These are phyloP conservation scores for Ascochyta lentis DNA, from an alignment of 2,329 filamentous ascomycete genomes.

Conservation along the genomic window DNA sequence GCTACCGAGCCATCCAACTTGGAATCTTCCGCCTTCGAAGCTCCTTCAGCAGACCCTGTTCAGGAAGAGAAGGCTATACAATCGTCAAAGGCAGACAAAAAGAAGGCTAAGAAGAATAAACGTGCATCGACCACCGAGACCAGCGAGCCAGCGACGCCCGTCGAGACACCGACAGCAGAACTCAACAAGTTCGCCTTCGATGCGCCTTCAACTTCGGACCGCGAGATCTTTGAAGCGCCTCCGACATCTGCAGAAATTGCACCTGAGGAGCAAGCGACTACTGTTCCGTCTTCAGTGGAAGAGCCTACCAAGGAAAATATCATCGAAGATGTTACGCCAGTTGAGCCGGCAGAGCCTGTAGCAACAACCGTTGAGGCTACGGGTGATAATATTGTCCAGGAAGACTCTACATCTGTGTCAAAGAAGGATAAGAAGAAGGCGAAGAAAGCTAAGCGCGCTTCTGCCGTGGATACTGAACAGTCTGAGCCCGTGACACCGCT, in stretches of 20 bases:
- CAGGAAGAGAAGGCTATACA: neutral
- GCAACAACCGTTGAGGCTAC: neutral
- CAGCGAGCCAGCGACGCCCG: slow-evolving; percentile 6
- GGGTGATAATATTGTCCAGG: neutral
- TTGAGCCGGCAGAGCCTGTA: neutral
- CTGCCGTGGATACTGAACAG: neutral
- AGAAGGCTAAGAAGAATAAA: slow-evolving; percentile 22
- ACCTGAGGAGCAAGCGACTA: neutral
- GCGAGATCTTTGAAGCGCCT: neutral
- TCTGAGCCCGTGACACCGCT: neutral
- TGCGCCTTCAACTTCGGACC: neutral
- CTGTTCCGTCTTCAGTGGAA: neutral
- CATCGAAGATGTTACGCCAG: neutral
- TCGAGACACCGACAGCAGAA: slow-evolving; percentile 14
- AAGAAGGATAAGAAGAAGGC: slow-evolving; percentile 37
- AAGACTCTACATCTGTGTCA: slow-evolving; percentile 18
- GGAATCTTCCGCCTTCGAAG: neutral
- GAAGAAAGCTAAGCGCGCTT: slow-evolving; percentile 28
- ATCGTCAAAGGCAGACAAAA: slow-evolving; percentile 18
- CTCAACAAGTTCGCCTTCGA: neutral
- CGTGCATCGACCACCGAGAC: slow-evolving; percentile 12
- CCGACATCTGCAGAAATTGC: neutral
- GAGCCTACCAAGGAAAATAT: neutral
- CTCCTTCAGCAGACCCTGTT: neutral
- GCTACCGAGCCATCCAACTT: neutral